These are phyloP conservation scores for Byssothecium circinans DNA, from an alignment of 2,329 filamentous ascomycete species.

Conservation along the genomic window DNA sequence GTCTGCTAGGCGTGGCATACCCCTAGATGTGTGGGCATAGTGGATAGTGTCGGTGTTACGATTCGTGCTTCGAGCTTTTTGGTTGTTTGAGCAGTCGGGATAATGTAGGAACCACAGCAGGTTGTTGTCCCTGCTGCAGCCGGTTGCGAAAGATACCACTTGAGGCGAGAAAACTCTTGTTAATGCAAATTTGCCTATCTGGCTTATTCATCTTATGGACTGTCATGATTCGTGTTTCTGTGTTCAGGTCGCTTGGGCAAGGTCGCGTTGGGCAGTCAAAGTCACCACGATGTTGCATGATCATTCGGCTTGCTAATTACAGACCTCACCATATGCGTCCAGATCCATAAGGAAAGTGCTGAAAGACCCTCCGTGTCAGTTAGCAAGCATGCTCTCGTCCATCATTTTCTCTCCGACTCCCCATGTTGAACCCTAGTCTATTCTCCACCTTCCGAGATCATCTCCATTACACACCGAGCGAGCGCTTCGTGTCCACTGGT, in stretches of 20 bases:
- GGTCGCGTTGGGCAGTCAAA: slow-evolving; percentile 16
- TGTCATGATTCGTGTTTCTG: not conserved
- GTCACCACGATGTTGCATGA: not conserved
- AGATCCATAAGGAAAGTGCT: not conserved
- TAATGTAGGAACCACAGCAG: slow-evolving; percentile 9
- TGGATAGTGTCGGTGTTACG: slow-evolving; percentile 17
- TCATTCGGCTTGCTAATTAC: not conserved
- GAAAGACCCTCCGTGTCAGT: not conserved
- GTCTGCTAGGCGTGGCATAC: slow-evolving; percentile 14
- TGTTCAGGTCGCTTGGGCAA: slow-evolving; percentile 6
- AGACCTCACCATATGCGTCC: not conserved
- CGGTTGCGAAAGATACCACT: slow-evolving; percentile 20
- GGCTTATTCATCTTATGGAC: not conserved
- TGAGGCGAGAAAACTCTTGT: slow-evolving; percentile 36
- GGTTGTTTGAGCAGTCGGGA: slow-evolving; percentile 17
- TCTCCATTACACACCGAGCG: no score
- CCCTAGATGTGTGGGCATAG: not conserved
- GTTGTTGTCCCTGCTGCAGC: slow-evolving; percentile 16
- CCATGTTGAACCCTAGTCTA: slow-evolving; percentile 13
- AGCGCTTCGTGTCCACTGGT: no score
- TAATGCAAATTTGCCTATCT: slow-evolving; percentile 40
- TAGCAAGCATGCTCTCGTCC: slow-evolving; percentile 1
- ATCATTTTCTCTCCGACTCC: no score
- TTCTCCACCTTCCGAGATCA: not conserved
- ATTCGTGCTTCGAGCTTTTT: slow-evolving; percentile 32